Evolutionary conservation across 2,329 filamentous ascomycete species (phyloP), one percentile per base, ranked within the genome.

Genomic region (Ophiostoma piceae): DNA sequence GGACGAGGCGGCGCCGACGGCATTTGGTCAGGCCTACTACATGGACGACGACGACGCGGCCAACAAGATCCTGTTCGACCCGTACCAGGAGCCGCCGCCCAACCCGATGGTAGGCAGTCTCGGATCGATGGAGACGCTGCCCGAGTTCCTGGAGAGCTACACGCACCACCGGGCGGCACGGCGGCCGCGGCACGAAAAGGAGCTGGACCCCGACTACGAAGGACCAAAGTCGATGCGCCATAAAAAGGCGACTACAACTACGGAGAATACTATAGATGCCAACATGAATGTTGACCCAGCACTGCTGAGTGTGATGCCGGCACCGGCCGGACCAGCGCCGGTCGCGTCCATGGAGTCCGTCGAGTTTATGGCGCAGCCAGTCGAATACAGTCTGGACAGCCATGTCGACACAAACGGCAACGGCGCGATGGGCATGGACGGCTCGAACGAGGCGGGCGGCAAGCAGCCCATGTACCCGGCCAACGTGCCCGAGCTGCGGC

Each of bases 11-110:
- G 66, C 37, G 69, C 51, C 51, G 2, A 84, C 82, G 76, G 29
- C 60, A 6, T 79, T 87, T 72, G 86, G 86, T 19, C 84, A 86
- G 80, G 85, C 85, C 11, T 88, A 87, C 76, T 88, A 87, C 76
- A 87, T 87, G 74, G 82, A 87, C 70, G 85, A 86, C 73, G 84
- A 86, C 71, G 84, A 86, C 73, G 82, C 81, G 29, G 81, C 83
- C 1, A 84, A 87, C 75, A 85, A 80, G 74, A 88, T 88, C 75
- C 76, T 88, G 2, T 88, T 88, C 71, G 84, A 88, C 72, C 83
- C 83, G 9, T 88, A 87, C 74, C 83, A 87, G 73, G 80, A 80
- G 37, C 85, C 85, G 5, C 78, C 82, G 14, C 79, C 80, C 3
- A 82, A 84, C 3, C 76, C 77, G 12, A 74, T 85, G 68, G 74